Base-by-base conservation (phyloP, 371 early-diverging fungal species). In the Thermomucor indicae-seudaticae region DNA sequence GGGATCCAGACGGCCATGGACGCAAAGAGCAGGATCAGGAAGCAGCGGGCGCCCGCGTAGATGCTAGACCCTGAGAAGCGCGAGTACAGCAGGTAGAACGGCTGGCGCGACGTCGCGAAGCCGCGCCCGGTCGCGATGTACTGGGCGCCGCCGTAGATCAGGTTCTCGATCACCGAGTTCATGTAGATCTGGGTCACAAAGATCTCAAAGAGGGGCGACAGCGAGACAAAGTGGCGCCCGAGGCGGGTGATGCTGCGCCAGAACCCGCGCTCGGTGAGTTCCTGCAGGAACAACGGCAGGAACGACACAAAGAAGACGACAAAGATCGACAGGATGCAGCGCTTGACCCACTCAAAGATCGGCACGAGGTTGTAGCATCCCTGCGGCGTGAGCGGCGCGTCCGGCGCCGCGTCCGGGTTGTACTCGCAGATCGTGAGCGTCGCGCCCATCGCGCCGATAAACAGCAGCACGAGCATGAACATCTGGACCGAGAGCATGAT, bases 71-170 rank as follows among this genome's bases (percentile, higher is more conserved):
- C 80, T 0, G 91, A 80, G 51, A 92, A 95, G 3, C 88, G 79
- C 20, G 87, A 84, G 51, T 86, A 93, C 19, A 93, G 77, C 3
- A 79, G 63, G 2, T 81, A 65, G 60, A 95, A 93, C n/a, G 87
- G 81, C 10, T 84, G 62, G 8, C 93, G 85, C 3, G 92, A 79
- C 0, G 92, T 95, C 4, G 93, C 91, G 58, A 95, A 90, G n/a
- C 91, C 91, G 62, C 95, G 88, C 0, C 95, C 95, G 0, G 92
- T 90, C 23, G 86, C 87, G 51, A 92, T 90, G 56, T 93, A 95
- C 7, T 85, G 83, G n/a, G 91, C 90, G 6, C 91, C 91, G 49
- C 92, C 92, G 55, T 86, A 93, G 0, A 81, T 84, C 60, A 92
- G 57, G 57, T 92, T 89, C 53, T 85, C 82, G 57, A 91, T 63